Percentiles rank a stretch among this genome's conserved stretches.
Conservation (phyloP, 352 stramenopile genomes). For the Pythium dissimile region DNA sequence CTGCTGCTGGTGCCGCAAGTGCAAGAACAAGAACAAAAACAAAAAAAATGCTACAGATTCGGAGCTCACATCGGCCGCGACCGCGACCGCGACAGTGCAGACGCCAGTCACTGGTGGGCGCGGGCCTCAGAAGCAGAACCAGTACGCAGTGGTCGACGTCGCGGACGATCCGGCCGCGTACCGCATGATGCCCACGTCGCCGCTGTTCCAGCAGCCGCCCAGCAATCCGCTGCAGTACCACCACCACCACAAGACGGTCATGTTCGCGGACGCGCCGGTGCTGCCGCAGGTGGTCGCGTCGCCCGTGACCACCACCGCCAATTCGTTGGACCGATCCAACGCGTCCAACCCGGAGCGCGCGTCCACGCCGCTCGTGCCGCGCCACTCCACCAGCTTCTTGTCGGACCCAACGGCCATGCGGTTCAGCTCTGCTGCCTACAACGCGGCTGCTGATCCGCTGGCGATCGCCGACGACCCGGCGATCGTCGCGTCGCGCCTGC, state of each 20-base stretch:
- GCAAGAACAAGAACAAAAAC: not conserved
- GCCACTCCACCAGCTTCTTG: too few species aligned
- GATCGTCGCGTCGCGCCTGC: slow-evolving; percentile 6
- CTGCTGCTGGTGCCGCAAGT: slow-evolving; percentile 7
- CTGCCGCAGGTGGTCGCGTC: not conserved
- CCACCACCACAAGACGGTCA: not conserved
- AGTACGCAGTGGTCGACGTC: not conserved
- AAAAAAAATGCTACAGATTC: not conserved
- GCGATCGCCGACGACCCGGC: slow-evolving; percentile 4
- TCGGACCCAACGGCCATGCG: too few species aligned
- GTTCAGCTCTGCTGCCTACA: too few species aligned
- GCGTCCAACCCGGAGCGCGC: too few species aligned
- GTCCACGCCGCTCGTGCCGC: too few species aligned
- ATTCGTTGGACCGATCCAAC: not conserved
- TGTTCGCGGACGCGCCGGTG: not conserved
- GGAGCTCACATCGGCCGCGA: not conserved
- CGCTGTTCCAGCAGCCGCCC: not conserved
- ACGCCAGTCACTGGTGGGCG: not conserved
- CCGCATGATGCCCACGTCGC: slow-evolving; percentile 9
- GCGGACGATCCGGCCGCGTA: slow-evolving; percentile 1
- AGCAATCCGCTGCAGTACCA: not conserved
- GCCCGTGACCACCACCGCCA: not conserved
- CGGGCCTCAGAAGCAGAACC: not conserved
- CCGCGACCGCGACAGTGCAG: not conserved
- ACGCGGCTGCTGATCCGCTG: not conserved